Conservation (phyloP, 2,329 filamentous ascomycete genomes). For the Massarina eburnea region DNA sequence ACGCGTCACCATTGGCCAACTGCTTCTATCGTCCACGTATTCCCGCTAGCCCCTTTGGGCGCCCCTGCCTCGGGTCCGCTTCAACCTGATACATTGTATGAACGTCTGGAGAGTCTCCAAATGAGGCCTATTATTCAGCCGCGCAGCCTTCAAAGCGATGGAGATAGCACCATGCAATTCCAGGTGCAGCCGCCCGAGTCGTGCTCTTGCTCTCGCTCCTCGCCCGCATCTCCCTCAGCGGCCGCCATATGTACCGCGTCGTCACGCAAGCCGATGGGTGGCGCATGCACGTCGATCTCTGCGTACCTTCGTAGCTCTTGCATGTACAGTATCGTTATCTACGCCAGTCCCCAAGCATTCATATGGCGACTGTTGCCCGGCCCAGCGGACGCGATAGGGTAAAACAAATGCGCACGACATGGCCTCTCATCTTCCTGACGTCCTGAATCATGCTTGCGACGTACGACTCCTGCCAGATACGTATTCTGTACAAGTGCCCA, state of each 20-base stretch:
- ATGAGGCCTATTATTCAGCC: not conserved
- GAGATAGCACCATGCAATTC: too few species aligned
- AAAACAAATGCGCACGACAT: not conserved
- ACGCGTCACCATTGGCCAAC: not conserved
- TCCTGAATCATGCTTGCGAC: too few species aligned
- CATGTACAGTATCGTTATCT: not conserved
- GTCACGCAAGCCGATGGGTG: not conserved
- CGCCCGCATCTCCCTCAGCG: not conserved
- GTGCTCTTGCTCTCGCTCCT: not conserved
- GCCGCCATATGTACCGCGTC: not conserved
- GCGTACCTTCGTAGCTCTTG: not conserved
- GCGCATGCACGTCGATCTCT: not conserved
- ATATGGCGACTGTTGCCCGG: not conserved
- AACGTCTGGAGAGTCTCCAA: not conserved
- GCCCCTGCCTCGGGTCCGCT: conserved; percentile 6
- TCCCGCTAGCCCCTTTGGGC: conserved; percentile 1
- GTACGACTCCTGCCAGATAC: too few species aligned
- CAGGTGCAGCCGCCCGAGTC: too few species aligned
- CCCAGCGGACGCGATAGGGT: not conserved
- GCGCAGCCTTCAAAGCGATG: too few species aligned
- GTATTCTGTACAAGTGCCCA: too few species aligned
- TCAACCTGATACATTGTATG: conserved; percentile 9
- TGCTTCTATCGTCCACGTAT: not conserved
- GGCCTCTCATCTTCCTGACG: too few species aligned
- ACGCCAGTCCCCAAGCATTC: not conserved